These are phyloP conservation scores for Ligustrum vulgare DNA, from an alignment of 257 asterid species.

Conservation along the genomic window DNA sequence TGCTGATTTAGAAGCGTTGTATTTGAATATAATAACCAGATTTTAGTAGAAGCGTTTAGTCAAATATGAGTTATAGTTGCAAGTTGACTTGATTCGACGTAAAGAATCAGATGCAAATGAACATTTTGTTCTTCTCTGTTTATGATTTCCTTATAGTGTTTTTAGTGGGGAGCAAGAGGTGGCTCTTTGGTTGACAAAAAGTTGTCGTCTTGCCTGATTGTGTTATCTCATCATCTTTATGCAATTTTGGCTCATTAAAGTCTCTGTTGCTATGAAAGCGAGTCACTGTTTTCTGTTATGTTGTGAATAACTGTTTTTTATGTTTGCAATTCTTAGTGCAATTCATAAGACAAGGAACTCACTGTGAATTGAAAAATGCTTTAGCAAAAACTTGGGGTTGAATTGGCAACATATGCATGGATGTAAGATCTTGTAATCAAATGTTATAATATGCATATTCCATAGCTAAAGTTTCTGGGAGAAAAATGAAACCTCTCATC, in stretches of 20 bases:
- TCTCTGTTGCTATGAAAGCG: background rate
- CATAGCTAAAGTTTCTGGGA: background rate
- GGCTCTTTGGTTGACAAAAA: background rate
- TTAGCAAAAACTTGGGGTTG: background rate
- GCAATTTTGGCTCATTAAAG: background rate
- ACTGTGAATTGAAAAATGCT: background rate
- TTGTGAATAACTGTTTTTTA: background rate
- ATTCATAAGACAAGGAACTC: background rate
- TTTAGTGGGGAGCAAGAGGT: background rate
- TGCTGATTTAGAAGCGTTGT: background rate
- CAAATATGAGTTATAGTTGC: background rate
- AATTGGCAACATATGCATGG: background rate
- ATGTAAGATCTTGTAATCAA: background rate
- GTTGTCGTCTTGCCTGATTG: background rate
- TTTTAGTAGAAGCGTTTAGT: background rate
- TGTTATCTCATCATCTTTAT: background rate
- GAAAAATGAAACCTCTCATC: background rate
- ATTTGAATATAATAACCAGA: background rate
- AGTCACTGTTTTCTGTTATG: background rate
- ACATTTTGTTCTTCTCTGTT: background rate
- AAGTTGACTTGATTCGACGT: background rate
- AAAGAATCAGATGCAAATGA: background rate
- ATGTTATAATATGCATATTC: too few species aligned
- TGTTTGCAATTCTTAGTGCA: background rate
- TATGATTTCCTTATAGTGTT: too few species aligned